These are phyloP conservation scores for Dictyostelium intermedium DNA, from an alignment of 78 protist species.

Conservation along the genomic window DNA sequence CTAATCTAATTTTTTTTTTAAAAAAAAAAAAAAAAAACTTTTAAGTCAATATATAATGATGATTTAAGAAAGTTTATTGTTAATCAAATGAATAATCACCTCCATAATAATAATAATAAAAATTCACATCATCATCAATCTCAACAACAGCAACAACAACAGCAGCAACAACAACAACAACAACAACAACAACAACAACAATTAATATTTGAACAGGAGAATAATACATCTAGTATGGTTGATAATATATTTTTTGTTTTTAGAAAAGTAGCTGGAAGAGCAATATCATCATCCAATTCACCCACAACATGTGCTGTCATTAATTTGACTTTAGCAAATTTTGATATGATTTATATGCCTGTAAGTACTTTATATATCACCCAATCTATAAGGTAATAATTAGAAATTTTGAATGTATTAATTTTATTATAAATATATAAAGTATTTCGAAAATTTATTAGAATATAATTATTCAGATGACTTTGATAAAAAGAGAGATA, in stretches of 20 bases:
- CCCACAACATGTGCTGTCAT: slow-evolving; percentile 53
- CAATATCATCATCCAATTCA: slow-evolving; percentile 30
- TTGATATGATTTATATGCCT: slow-evolving; percentile 54
- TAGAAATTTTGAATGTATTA: not conserved
- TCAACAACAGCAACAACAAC: not conserved
- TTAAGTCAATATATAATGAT: slow-evolving; percentile 39
- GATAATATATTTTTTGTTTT: slow-evolving; percentile 68
- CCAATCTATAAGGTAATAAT: too few species aligned
- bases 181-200: not conserved
- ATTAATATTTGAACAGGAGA: slow-evolving; percentile 2
- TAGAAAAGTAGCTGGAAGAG: slow-evolving; percentile 40
- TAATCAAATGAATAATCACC: not conserved
- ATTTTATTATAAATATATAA: too few species aligned
- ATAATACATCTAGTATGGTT: slow-evolving; percentile 43
- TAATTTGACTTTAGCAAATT: slow-evolving; percentile 34
- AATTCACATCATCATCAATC: not conserved
- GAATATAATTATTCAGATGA: slow-evolving; percentile 25
- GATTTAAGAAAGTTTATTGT: slow-evolving; percentile 32
- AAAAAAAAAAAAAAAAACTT: not conserved
- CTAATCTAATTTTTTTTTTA: too few species aligned
- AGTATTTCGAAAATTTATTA: slow-evolving; percentile 58
- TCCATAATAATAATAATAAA: not conserved
- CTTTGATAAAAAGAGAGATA: slow-evolving; percentile 65
- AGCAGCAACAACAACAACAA: not conserved
- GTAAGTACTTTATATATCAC: slow-evolving; percentile 17